Evolutionary conservation across 345 rosid species (phyloP).

Genomic region (Acer yangbiense): DNA sequence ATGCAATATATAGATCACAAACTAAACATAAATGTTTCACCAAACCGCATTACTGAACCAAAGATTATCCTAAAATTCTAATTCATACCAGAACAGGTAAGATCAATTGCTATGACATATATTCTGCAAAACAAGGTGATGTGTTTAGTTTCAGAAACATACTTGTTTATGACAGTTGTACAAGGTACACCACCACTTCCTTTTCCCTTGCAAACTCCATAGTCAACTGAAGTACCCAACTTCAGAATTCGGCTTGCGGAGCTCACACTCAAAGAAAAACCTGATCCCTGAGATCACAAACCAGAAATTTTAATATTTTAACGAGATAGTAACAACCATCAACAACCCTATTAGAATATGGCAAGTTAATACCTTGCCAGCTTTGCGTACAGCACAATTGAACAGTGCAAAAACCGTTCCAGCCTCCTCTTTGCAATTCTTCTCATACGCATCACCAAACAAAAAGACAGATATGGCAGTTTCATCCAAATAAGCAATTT

Average conservation of each 20-base stretch:
- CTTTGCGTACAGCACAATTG: constrained; percentile 70
- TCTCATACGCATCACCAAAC: constrained; percentile 84
- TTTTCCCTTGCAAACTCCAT: constrained; percentile 84
- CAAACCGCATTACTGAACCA: neutral
- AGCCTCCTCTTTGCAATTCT: constrained; percentile 51
- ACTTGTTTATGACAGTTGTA: constrained; percentile 73
- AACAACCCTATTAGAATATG: neutral
- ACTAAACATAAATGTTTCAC: neutral
- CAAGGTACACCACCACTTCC: constrained; percentile 80
- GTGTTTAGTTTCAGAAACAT: constrained; percentile 23
- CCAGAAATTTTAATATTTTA: constrained; percentile 9
- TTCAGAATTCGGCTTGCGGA: constrained; percentile 70
- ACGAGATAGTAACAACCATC: neutral
- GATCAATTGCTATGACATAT: neutral
- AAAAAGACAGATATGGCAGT: constrained; percentile 70
- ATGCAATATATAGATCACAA: neutral
- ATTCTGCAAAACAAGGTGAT: neutral
- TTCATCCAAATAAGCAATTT: constrained; percentile 65
- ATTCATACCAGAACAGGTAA: constrained; percentile 1
- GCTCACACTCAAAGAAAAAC: constrained; percentile 70
- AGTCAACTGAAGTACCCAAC: constrained; percentile 79
- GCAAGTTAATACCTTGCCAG: constrained; percentile 45
- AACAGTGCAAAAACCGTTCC: constrained; percentile 83
- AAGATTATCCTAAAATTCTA: neutral
- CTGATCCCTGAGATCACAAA: constrained; percentile 53